phyloP scores from a whole-genome alignment of 352 stramenopile genomes.

The Globisporangium canariense region DNA sequence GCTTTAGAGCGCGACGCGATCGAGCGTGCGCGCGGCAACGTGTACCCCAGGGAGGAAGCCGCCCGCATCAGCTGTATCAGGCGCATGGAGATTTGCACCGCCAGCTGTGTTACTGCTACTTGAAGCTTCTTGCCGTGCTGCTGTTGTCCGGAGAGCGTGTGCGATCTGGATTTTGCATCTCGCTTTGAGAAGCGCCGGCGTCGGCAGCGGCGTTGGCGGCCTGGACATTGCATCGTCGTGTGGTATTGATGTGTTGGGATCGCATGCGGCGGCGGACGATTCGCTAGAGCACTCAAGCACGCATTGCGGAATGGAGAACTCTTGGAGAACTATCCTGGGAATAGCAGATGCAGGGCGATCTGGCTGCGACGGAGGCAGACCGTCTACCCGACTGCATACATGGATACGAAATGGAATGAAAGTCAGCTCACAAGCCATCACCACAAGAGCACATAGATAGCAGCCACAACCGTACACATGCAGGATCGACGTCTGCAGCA shows the following conservation, averaged over 20 bases:
- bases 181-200: slow-evolving; percentile 9
- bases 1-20: slow-evolving; percentile 36
- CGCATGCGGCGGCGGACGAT: background rate
- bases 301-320: slow-evolving; percentile 54
- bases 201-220: slow-evolving; percentile 9
- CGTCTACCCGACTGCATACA: background rate
- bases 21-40: slow-evolving; percentile 21
- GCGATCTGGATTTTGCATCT: slow-evolving; percentile 5
- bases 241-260: background rate
- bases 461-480: slow-evolving; percentile 6
- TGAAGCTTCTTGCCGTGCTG: slow-evolving; percentile 16
- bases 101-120: slow-evolving; percentile 12
- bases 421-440: no score
- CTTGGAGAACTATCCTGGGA: slow-evolving; percentile 27
- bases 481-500: slow-evolving; percentile 29
- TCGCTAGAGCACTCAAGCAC: slow-evolving; percentile 18
- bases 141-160: slow-evolving; percentile 5
- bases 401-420: slow-evolving; percentile 17
- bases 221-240: no score
- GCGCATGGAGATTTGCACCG: background rate
- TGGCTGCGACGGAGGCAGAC: background rate
- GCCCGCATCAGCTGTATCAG: background rate
- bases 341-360: background rate
- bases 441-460: background rate
- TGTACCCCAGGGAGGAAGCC: background rate